A percentile compares a stretch with the other conserved stretches of the same genome.
phyloP scores from a whole-genome alignment of 2,329 filamentous ascomycete species.

The Fusarium sp. region DNA sequence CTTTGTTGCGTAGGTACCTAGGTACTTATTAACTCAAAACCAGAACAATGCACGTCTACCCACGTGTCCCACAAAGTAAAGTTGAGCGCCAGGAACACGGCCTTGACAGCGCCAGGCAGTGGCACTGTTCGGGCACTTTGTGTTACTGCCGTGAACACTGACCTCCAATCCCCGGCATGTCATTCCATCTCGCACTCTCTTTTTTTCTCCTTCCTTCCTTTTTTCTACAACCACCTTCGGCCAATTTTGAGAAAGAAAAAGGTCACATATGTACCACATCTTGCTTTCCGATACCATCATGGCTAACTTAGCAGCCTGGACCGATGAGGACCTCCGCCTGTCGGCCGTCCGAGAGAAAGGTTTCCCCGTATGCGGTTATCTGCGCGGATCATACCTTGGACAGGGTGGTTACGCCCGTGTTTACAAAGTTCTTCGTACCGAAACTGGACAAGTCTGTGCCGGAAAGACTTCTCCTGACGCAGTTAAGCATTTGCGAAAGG shows the following conservation, averaged over 20 bases:
- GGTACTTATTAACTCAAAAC: neutral
- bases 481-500: slow-evolving; percentile 39
- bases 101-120: neutral
- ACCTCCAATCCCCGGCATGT: neutral
- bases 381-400: slow-evolving; percentile 42
- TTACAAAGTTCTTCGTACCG: slow-evolving; percentile 44
- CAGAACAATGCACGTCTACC: neutral
- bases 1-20: neutral
- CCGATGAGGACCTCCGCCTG: slow-evolving; percentile 29
- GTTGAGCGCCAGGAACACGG: neutral
- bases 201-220: neutral
- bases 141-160: neutral
- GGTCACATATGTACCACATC: neutral
- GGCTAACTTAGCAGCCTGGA: slow-evolving; percentile 31
- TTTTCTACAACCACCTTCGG: neutral
- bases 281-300: slow-evolving; percentile 8
- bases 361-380: slow-evolving; percentile 38
- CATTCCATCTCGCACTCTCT: neutral
- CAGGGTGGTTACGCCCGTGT: slow-evolving; percentile 46
- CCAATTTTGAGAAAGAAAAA: neutral
- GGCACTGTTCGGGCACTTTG: slow-evolving; percentile 1
- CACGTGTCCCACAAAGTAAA: neutral
- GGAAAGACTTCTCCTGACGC: slow-evolving; percentile 44
- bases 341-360: slow-evolving; percentile 19
- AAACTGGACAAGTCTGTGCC: slow-evolving; percentile 45